phyloP scores from a whole-genome alignment of 495 filamentous ascomycete genomes.

The Aspergillus nidulans region DNA sequence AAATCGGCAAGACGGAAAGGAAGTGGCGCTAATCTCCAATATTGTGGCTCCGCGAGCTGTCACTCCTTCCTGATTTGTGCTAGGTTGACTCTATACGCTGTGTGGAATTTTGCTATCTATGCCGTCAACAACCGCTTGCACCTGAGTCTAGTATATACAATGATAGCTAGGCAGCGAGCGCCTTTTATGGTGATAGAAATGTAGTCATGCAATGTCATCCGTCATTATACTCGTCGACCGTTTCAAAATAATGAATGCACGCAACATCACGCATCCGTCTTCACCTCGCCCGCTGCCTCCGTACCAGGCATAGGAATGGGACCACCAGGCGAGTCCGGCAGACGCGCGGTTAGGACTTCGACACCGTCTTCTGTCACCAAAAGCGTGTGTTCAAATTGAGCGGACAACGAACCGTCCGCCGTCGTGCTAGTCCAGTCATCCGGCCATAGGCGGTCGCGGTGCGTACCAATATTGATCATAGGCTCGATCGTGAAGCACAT shows the following conservation, averaged over 20 bases:
- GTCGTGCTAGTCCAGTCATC: conserved; percentile 90
- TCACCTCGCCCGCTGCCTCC: conserved; percentile 7
- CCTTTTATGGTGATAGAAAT: not conserved
- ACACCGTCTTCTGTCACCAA: conserved; percentile 91
- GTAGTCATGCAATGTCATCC: not conserved
- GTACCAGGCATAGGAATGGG: conserved; percentile 61
- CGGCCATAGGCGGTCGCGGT: conserved; percentile 81
- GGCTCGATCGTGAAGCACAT: conserved; percentile 96
- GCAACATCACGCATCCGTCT: conserved; percentile 5
- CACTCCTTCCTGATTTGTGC: not conserved
- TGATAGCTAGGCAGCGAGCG: not conserved
- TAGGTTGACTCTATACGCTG: not conserved
- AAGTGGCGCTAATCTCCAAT: not conserved
- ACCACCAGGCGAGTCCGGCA: conserved; percentile 78
- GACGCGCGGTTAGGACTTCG: conserved; percentile 84
- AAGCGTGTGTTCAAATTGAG: conserved; percentile 93
- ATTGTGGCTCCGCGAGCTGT: not conserved
- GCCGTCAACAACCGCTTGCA: not conserved
- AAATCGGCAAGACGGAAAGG: not conserved
- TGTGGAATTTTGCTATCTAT: not conserved
- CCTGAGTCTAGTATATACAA: conserved; percentile 2
- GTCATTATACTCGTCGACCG: conserved; percentile 7
- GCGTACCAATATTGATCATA: conserved; percentile 80
- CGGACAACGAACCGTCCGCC: conserved; percentile 73
- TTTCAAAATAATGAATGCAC: not conserved